These are phyloP conservation scores for Rhinocladiella similis DNA, from an alignment of 2,329 filamentous ascomycete species.

Conservation along the genomic window DNA sequence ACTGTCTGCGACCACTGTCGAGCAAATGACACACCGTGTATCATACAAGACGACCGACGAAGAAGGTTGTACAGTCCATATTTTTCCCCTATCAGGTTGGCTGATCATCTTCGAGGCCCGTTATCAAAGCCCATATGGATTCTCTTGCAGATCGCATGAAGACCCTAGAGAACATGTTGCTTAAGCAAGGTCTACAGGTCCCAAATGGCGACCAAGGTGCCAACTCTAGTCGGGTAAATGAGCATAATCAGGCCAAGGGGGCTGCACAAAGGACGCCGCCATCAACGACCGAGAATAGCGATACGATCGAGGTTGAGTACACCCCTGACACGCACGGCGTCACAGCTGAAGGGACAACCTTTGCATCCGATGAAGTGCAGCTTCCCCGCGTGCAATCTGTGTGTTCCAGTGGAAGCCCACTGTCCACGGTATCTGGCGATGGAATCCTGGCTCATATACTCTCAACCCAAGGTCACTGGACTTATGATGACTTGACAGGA, in stretches of 20 bases:
- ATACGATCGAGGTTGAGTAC: no score
- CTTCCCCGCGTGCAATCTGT: neutral
- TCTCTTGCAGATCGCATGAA: neutral
- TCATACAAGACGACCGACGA: constrained; percentile 1
- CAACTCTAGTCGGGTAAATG: neutral
- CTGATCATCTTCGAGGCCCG: neutral
- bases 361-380: neutral
- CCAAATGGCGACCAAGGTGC: neutral
- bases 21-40: neutral
- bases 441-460: neutral
- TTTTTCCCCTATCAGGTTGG: neutral
- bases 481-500: neutral
- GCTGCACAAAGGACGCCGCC: no score
- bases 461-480: constrained; percentile 2
- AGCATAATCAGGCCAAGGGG: neutral
- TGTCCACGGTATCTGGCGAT: neutral
- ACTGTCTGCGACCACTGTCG: neutral
- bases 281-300: no score
- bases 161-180: neutral
- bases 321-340: no score
- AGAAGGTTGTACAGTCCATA: neutral
- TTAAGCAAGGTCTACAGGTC: neutral
- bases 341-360: neutral
- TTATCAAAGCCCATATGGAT: constrained; percentile 2
- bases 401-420: neutral